Evolutionary conservation across 23 red algal genomes (phyloP).

Genomic region (Cyanidioschyzon merolae): DNA sequence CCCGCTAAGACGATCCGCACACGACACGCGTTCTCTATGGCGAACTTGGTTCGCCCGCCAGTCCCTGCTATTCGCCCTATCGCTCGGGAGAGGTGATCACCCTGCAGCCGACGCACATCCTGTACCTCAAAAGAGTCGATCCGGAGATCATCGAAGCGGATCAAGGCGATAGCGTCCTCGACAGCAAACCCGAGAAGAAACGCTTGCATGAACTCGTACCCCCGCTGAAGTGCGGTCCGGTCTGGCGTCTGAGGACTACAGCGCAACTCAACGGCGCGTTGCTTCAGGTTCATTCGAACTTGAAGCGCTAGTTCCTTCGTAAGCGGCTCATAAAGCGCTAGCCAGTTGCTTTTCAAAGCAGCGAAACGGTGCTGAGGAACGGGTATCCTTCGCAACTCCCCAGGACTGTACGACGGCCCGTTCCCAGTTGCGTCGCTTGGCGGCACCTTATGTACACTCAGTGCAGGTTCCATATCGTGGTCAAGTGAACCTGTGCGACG

Average conservation of each 20-base stretch:
- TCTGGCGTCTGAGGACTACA: conserved; percentile 43
- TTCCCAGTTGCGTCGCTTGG: background rate
- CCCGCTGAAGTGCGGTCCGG: conserved; percentile 66
- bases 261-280: conserved; percentile 59
- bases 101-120: conserved; percentile 73
- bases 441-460: background rate
- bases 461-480: no score
- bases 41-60: conserved; percentile 83
- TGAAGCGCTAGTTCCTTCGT: conserved; percentile 75
- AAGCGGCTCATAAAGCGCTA: conserved; percentile 79
- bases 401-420: background rate
- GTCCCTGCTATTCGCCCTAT: conserved; percentile 88
- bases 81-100: conserved; percentile 74
- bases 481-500: no score
- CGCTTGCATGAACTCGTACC: conserved; percentile 71
- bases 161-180: conserved; percentile 65
- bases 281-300: conserved; percentile 79
- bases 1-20: conserved; percentile 88
- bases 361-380: conserved; percentile 72
- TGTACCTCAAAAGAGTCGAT: conserved; percentile 78
- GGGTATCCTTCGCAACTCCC: conserved; percentile 24
- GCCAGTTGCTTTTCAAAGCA: conserved; percentile 66
- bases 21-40: conserved; percentile 93
- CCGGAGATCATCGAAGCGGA: conserved; percentile 82
- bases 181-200: conserved; percentile 83